A percentile compares a stretch with the other conserved stretches of the same genome.
Evolutionary conservation across 768 basidiomycete species (phyloP).

Genomic region (Termitomyces bulborhizus): DNA sequence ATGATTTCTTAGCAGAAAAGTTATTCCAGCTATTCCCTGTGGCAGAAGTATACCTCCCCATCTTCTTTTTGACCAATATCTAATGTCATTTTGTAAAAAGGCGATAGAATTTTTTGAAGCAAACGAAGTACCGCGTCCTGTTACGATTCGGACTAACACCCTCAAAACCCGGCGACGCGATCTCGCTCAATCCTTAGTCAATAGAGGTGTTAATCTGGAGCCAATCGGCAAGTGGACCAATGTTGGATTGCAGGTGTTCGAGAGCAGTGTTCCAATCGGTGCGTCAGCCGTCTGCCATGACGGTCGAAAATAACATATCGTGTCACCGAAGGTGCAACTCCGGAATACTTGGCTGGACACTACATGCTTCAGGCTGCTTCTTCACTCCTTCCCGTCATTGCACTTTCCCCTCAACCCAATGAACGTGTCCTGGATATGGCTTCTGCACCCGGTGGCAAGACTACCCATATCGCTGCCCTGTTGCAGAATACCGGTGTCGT

Average conservation of each 20-base stretch:
- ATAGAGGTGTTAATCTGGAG: conserved; percentile 94
- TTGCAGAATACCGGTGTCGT: conserved; percentile 97
- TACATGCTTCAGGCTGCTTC: conserved; percentile 99
- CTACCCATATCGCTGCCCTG: conserved; percentile 95
- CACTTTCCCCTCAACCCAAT: conserved; percentile 85
- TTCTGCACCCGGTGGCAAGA: conserved; percentile 96
- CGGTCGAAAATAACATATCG: not conserved
- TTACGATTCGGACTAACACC: conserved; percentile 97
- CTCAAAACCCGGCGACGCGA: conserved; percentile 90
- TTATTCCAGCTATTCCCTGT: conserved; percentile 91
- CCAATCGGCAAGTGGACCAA: conserved; percentile 99
- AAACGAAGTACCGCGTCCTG: conserved; percentile 91
- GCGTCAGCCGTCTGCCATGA: conserved; percentile 1
- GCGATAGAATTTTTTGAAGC: conserved; percentile 98
- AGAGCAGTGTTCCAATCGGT: conserved; percentile 93
- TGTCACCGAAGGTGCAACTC: conserved; percentile 68
- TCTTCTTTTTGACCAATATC: conserved; percentile 4
- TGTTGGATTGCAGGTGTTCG: conserved; percentile 97
- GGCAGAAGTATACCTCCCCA: conserved; percentile 59
- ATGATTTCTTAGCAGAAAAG: conserved; percentile 91
- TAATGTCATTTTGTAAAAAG: conserved; percentile 32
- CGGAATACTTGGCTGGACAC: conserved; percentile 97
- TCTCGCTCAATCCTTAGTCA: conserved; percentile 88
- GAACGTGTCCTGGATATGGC: conserved; percentile 98
- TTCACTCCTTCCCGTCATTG: conserved; percentile 98